Evolutionary conservation across 1,139 yeast genomes (phyloP).

Genomic region (Suhomyces bribrorum): DNA sequence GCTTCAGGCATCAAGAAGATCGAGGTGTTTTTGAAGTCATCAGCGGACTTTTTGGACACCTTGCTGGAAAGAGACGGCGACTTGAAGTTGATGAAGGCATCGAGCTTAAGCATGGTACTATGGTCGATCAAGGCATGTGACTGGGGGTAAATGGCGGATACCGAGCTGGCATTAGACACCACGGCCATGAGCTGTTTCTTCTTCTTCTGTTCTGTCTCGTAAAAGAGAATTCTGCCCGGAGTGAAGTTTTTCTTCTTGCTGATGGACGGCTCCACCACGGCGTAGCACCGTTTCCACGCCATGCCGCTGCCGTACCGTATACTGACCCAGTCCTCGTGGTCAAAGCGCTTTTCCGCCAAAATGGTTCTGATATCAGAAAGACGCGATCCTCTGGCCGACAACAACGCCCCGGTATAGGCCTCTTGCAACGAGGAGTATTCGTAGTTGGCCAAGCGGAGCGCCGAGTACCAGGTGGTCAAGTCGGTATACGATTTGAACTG

Average conservation of each 20-base stretch:
- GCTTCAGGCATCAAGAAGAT: conserved; percentile 93
- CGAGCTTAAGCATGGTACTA: conserved; percentile 84
- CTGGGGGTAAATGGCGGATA: conserved; percentile 94
- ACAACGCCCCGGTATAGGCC: conserved; percentile 92
- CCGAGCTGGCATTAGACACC: conserved; percentile 65
- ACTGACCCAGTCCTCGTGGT: conserved; percentile 92
- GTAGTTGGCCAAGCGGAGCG: conserved; percentile 74
- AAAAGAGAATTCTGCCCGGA: conserved; percentile 62
- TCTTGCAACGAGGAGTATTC: conserved; percentile 85
- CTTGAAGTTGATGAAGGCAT: conserved; percentile 71
- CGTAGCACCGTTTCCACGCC: conserved; percentile 96
- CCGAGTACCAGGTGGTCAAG: conserved; percentile 71
- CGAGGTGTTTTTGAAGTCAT: conserved; percentile 71
- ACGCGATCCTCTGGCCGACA: conserved; percentile 84
- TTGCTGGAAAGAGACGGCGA: conserved; percentile 42
- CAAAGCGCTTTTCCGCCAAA: conserved; percentile 79
- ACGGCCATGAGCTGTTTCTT: conserved; percentile 82
- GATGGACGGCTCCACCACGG: conserved; percentile 78
- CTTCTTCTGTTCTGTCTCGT: conserved; percentile 60
- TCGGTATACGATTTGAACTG: conserved; percentile 68
- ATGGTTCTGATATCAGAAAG: conserved; percentile 84
- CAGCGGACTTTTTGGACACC: conserved; percentile 43
- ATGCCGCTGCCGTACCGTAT: conserved; percentile 94
- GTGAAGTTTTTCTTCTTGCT: conserved; percentile 44
- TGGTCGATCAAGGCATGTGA: conserved; percentile 76